Evolutionary conservation across 2,329 filamentous ascomycete genomes (phyloP).

Genomic region (Colletotrichum spaethianum): DNA sequence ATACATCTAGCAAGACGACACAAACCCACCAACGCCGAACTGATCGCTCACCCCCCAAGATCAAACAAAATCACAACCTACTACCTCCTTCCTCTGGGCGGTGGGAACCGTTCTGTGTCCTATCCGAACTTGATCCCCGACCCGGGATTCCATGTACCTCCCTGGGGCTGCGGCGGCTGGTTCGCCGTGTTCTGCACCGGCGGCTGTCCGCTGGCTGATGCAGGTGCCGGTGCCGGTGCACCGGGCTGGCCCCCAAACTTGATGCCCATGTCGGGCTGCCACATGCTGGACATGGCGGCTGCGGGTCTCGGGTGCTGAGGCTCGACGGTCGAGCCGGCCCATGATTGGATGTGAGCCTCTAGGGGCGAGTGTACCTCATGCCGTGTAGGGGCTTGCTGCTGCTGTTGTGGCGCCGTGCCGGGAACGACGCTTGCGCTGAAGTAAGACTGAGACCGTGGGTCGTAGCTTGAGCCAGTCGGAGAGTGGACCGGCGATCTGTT

Average conservation of each 20-base stretch:
- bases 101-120: slow-evolving; percentile 24
- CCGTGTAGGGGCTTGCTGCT: slow-evolving; percentile 38
- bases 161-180: slow-evolving; percentile 45
- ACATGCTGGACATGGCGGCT: slow-evolving; percentile 68
- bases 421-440: slow-evolving; percentile 37
- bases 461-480: slow-evolving; percentile 39
- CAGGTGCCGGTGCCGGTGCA: slow-evolving; percentile 41
- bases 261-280: slow-evolving; percentile 87
- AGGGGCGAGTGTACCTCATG: slow-evolving; percentile 50
- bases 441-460: slow-evolving; percentile 41
- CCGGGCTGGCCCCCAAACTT: slow-evolving; percentile 72
- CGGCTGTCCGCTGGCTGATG: slow-evolving; percentile 43
- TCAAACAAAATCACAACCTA: not conserved
- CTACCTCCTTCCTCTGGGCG: slow-evolving; percentile 8
- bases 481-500: slow-evolving; percentile 49
- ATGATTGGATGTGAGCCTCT: slow-evolving; percentile 72
- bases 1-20: slow-evolving; percentile 25
- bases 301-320: slow-evolving; percentile 70
- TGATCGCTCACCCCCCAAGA: not conserved
- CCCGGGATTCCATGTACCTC: slow-evolving; percentile 71
- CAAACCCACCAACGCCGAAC: slow-evolving; percentile 28
- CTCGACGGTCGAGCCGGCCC: slow-evolving; percentile 65
- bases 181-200: slow-evolving; percentile 30
- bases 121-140: slow-evolving; percentile 71
- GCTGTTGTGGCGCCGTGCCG: slow-evolving; percentile 37